Evolutionary conservation across 306 rosid species (phyloP).

Genomic region (Cicer pinnatifidum): DNA sequence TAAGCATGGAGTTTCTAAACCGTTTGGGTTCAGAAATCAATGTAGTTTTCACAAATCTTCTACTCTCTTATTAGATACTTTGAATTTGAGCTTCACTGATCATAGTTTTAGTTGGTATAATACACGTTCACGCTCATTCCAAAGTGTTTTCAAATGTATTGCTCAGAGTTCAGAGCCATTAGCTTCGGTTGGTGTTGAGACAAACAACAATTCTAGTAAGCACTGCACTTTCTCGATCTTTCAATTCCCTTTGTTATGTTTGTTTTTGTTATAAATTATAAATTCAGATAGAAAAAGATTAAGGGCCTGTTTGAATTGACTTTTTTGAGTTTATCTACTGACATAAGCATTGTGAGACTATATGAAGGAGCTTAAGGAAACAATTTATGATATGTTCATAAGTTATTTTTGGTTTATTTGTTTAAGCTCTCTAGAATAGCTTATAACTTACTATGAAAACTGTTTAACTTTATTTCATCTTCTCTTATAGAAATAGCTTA

Average conservation of each 20-base stretch:
- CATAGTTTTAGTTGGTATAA: neutral
- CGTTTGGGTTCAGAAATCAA: conserved; percentile 24
- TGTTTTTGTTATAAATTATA: neutral
- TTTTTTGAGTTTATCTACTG: too few relatives aligned
- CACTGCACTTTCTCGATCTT: conserved; percentile 2
- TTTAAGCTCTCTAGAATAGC: too few relatives aligned
- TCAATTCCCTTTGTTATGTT: neutral
- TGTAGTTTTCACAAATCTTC: conserved; percentile 38
- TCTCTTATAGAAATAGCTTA: too few relatives aligned
- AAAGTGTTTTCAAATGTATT: conserved; percentile 32
- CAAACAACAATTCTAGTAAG: conserved; percentile 44
- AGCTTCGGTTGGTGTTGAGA: conserved; percentile 37
- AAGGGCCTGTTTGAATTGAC: too few relatives aligned
- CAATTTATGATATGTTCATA: too few relatives aligned
- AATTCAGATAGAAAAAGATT: neutral
- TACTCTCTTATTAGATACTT: conserved; percentile 30
- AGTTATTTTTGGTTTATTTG: too few relatives aligned
- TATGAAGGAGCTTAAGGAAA: too few relatives aligned
- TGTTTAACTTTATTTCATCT: too few relatives aligned
- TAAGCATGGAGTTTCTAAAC: conserved; percentile 38
- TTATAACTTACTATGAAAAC: too few relatives aligned
- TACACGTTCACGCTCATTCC: conserved; percentile 27
- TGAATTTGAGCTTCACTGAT: conserved; percentile 34
- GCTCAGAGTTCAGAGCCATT: conserved; percentile 41
- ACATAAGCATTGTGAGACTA: too few relatives aligned